Evolutionary conservation across 2,329 filamentous ascomycete species (phyloP), one percentile per base, ranked within the genome.

Genomic region (Pseudocercospora crystallina): DNA sequence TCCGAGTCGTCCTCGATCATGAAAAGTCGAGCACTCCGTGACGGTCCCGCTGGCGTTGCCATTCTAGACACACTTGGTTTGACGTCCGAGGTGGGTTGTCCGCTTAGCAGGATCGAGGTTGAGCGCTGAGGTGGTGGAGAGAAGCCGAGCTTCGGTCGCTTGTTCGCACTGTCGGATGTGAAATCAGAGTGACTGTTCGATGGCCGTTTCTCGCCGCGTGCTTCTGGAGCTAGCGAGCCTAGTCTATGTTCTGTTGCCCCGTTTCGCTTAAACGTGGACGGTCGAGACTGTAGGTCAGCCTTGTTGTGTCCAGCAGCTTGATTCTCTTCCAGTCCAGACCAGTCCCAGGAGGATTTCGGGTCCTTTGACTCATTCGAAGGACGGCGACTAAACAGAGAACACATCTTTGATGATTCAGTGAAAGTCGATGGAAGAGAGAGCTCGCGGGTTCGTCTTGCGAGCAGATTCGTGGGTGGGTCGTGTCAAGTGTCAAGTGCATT

Each of bases 1-100:
- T 45, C 43, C 12, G 43, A 45, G 34, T 45, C 43, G 33, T 45
- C 43, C 11, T 32, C 14, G 32, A 39, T 15, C 13, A 45, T 30
- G 43, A 45, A 45, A 17, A 29, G 42, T 7, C 42, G 30, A 9
- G 29, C 31, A 26, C n/a, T 5, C 4, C 42, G 42, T 2, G 4
- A 15, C 29, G 43, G 33, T 9, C 5, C 26, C 11, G 43, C 9
- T 15, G 17, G 11, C 10, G 17, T 8, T 2, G 34, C 29, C 30
- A 29, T 37, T 9, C 17, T 45, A 9, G 2, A 2, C 0, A 26
- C 20, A 2, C 17, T 12, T n/a, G 12, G 2, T 8, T 9, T 14
- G 33, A 35, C 5, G 20, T 37, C 33, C 1, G 10, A 30, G 33
- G 33, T 35, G n/a, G n/a, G n/a, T n/a, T n/a, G 12, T 35, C 33